A percentile compares a stretch with the other conserved stretches of the same genome.
Conservation (phyloP, 2,329 filamentous ascomycete genomes). For the Fusarium buxicola region DNA sequence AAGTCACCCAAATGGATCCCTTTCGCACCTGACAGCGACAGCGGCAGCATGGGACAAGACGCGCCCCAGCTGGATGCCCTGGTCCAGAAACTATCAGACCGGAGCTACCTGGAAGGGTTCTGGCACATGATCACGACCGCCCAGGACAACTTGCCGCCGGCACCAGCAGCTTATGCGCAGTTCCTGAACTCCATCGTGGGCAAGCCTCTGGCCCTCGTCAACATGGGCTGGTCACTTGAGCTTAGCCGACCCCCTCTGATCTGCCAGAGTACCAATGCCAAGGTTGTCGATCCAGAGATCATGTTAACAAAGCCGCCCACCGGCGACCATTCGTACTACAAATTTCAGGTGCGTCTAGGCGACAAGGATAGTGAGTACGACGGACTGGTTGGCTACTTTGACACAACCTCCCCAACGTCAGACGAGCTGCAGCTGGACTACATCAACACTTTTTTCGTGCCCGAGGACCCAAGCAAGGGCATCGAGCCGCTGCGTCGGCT, state of each 20-base stretch:
- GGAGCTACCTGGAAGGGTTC: conserved; percentile 48
- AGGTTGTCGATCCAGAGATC: neutral
- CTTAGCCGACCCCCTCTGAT: conserved; percentile 36
- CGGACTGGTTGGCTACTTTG: conserved; percentile 56
- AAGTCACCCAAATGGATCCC: conserved; percentile 50
- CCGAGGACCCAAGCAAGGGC: neutral
- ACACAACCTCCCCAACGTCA: too few species aligned
- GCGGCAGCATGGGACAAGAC: too few species aligned
- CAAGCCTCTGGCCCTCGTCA: conserved; percentile 55
- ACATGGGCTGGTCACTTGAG: conserved; percentile 55
- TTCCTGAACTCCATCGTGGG: conserved; percentile 54
- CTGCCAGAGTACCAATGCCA: conserved; percentile 36
- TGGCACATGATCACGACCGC: conserved; percentile 52
- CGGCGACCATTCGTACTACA: too few species aligned
- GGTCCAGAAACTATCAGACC: conserved; percentile 36
- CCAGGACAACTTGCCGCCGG: conserved; percentile 35
- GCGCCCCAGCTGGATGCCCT: conserved; percentile 48
- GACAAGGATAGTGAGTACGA: conserved; percentile 50
- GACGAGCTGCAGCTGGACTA: too few species aligned
- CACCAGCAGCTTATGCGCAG: conserved; percentile 52
- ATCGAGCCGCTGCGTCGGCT: neutral
- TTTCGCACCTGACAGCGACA: too few species aligned
- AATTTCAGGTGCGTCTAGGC: conserved; percentile 53
- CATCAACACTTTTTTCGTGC: conserved; percentile 46
- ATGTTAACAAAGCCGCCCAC: too few species aligned